Percentiles rank a stretch among this genome's conserved stretches.
These are phyloP conservation scores for Dysphania ambrosioides DNA, from an alignment of 148 eudicot genomes.

Conservation along the genomic window DNA sequence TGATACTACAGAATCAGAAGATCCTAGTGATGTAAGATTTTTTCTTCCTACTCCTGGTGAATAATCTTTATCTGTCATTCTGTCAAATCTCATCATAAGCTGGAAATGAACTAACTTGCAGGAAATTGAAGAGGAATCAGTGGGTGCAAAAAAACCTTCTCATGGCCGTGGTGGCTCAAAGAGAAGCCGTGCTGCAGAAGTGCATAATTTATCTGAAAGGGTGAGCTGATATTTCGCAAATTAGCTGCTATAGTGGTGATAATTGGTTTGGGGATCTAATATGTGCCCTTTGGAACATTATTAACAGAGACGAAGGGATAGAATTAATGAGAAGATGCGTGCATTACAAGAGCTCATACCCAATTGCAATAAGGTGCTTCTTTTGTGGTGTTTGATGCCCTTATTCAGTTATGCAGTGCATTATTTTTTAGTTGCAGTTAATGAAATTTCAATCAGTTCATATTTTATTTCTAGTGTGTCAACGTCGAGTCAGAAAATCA, in stretches of 20 bases:
- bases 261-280: slow-evolving; percentile 12
- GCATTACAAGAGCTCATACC: slow-evolving; percentile 97
- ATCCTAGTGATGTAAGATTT: slow-evolving; percentile 68
- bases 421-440: not conserved
- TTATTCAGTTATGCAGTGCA: slow-evolving; percentile 1
- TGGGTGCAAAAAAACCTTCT: slow-evolving; percentile 51
- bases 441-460: no score
- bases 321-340: slow-evolving; percentile 98
- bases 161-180: slow-evolving; percentile 61
- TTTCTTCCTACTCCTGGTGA: slow-evolving; percentile 1
- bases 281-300: slow-evolving; percentile 10
- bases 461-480: not conserved
- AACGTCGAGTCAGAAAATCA: not conserved
- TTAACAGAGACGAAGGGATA: slow-evolving; percentile 87
- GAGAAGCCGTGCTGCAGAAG: slow-evolving; percentile 99
- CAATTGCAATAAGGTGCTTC: slow-evolving; percentile 87
- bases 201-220: slow-evolving; percentile 95
- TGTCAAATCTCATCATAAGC: slow-evolving; percentile 7
- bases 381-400: not conserved
- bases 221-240: slow-evolving; percentile 38
- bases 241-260: not conserved
- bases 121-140: slow-evolving; percentile 90
- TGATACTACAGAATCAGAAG: slow-evolving; percentile 74
- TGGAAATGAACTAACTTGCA: slow-evolving; percentile 28
- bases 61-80: slow-evolving; percentile 1